phyloP scores from a whole-genome alignment of 352 stramenopile species.

The Phytophthora citricola region DNA sequence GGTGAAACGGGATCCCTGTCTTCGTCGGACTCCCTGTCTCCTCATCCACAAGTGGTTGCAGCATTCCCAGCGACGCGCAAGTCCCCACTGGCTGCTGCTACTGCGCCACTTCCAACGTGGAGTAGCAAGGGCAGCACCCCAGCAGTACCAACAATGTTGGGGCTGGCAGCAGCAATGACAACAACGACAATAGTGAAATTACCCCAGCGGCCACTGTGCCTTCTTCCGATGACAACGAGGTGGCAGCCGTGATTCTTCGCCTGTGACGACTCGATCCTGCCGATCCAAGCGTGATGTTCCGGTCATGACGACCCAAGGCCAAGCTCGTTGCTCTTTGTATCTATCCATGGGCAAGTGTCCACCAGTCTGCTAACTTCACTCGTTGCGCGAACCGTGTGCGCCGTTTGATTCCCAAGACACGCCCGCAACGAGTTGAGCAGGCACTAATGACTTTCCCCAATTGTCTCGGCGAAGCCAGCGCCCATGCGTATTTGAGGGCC shows the following conservation, averaged over 20 bases:
- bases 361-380: constrained; percentile 31
- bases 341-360: constrained; percentile 26
- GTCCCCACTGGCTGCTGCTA: constrained; percentile 2
- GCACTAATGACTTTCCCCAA: constrained; percentile 32
- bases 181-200: neutral
- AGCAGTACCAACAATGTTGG: neutral
- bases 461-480: constrained; percentile 13
- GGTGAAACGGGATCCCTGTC: constrained; percentile 27
- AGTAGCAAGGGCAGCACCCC: constrained; percentile 3
- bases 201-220: constrained; percentile 6
- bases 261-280: constrained; percentile 18
- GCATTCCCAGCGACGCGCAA: constrained; percentile 14
- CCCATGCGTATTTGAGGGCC: too few species aligned
- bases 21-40: constrained; percentile 33
- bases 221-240: constrained; percentile 20
- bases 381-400: constrained; percentile 21
- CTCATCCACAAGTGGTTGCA: constrained; percentile 18
- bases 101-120: constrained; percentile 6
- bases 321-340: constrained; percentile 21
- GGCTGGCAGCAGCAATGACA: constrained; percentile 1
- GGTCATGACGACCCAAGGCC: constrained; percentile 6
- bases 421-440: constrained; percentile 33
- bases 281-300: neutral
- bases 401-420: constrained; percentile 16
- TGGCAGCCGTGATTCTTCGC: constrained; percentile 31